phyloP scores from a whole-genome alignment of 352 stramenopile species.

The Globisporangium recalcitrans region DNA sequence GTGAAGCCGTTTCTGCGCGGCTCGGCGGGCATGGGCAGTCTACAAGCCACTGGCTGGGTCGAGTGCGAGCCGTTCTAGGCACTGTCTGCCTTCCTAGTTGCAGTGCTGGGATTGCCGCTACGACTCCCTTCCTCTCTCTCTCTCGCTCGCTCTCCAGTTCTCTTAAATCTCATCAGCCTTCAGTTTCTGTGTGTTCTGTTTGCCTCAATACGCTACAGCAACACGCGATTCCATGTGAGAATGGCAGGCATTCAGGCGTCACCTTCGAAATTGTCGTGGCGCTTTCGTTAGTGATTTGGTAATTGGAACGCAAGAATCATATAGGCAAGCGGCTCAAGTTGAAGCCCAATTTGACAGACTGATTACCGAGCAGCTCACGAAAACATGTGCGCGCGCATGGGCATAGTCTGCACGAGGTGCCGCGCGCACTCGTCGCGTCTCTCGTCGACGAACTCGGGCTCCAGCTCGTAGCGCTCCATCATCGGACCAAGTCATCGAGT shows the following conservation, averaged over 20 bases:
- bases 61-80: slow-evolving; percentile 48
- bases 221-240: neutral
- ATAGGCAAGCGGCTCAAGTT: neutral
- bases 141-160: neutral
- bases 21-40: slow-evolving; percentile 32
- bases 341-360: neutral
- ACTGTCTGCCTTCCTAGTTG: neutral
- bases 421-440: no score
- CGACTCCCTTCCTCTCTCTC: neutral
- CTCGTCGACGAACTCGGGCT: no score
- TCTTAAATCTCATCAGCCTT: neutral
- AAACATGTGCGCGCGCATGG: no score
- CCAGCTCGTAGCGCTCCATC: no score
- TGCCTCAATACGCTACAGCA: neutral
- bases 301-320: neutral
- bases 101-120: neutral
- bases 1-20: slow-evolving; percentile 60
- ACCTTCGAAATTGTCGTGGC: neutral
- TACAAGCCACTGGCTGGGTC: slow-evolving; percentile 53
- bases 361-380: no score
- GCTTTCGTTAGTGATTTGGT: neutral
- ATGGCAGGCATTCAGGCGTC: neutral
- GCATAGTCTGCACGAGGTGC: no score
- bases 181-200: neutral
- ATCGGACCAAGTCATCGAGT: no score